Evolutionary conservation across 2,329 filamentous ascomycete species (phyloP).

Genomic region (Trichoderma sp.): DNA sequence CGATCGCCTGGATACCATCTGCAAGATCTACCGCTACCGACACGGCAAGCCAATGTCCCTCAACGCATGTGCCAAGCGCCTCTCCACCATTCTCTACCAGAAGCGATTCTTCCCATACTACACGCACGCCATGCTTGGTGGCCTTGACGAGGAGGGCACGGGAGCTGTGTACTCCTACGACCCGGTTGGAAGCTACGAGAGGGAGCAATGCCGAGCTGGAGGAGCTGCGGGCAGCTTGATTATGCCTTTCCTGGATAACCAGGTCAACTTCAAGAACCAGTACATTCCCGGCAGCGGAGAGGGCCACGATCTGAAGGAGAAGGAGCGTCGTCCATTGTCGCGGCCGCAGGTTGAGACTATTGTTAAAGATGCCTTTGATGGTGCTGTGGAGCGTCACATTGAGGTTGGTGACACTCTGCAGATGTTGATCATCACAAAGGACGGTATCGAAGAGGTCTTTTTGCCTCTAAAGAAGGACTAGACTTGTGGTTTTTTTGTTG

Average conservation of each 20-base stretch:
- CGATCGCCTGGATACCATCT: conserved; percentile 88
- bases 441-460: conserved; percentile 85
- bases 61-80: conserved; percentile 88
- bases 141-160: conserved; percentile 90
- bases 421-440: conserved; percentile 87
- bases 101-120: conserved; percentile 99
- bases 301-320: conserved; percentile 77
- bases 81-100: conserved; percentile 93
- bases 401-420: conserved; percentile 96
- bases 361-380: conserved; percentile 97
- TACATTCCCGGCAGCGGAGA: conserved; percentile 84
- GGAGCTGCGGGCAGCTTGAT: conserved; percentile 92
- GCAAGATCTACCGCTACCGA: conserved; percentile 99
- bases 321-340: conserved; percentile 69
- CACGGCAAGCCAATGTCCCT: conserved; percentile 96
- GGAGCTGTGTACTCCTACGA: conserved; percentile 97
- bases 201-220: conserved; percentile 92
- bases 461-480: conserved; percentile 89
- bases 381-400: conserved; percentile 97
- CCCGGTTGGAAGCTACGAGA: conserved; percentile 95
- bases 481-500: conserved; percentile 19
- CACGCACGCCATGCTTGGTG: conserved; percentile 89
- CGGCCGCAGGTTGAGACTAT: conserved; percentile 76
- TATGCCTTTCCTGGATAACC: conserved; percentile 99
- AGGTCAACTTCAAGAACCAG: conserved; percentile 99